phyloP scores from a whole-genome alignment of 1,284 basidiomycete genomes.

The Termitomyces sp. region DNA sequence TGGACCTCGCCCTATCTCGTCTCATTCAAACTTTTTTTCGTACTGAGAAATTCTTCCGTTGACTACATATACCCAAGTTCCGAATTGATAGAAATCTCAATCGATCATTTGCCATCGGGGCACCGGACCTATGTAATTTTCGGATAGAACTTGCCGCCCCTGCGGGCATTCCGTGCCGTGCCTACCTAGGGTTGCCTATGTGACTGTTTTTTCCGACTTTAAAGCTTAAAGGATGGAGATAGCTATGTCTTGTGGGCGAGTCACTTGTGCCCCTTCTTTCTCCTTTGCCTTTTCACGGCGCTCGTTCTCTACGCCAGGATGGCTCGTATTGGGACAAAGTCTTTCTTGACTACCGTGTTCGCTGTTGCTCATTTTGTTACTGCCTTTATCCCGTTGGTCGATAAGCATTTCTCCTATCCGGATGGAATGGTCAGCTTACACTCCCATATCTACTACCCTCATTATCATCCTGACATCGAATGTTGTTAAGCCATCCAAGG shows the following conservation, averaged over 20 bases:
- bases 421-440: constrained; percentile 19
- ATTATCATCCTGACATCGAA: constrained; percentile 8
- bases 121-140: constrained; percentile 9
- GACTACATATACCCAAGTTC: neutral
- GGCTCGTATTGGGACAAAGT: neutral
- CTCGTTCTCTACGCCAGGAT: neutral
- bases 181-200: neutral
- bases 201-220: neutral
- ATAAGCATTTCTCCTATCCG: constrained; percentile 24
- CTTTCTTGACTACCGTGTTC: neutral
- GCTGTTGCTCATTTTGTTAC: neutral
- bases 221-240: neutral
- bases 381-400: constrained; percentile 20
- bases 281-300: neutral
- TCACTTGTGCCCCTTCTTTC: neutral
- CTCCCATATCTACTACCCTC: neutral
- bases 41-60: neutral
- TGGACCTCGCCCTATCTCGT: too few relatives aligned
- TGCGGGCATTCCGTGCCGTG: constrained; percentile 7
- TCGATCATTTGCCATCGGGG: neutral
- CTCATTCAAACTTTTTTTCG: neutral
- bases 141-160: constrained; percentile 14
- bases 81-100: neutral
- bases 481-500: constrained; percentile 28
- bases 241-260: neutral